Base-by-base conservation (phyloP, 2,329 filamentous ascomycete genomes). In the Colletotrichum trifolii region DNA sequence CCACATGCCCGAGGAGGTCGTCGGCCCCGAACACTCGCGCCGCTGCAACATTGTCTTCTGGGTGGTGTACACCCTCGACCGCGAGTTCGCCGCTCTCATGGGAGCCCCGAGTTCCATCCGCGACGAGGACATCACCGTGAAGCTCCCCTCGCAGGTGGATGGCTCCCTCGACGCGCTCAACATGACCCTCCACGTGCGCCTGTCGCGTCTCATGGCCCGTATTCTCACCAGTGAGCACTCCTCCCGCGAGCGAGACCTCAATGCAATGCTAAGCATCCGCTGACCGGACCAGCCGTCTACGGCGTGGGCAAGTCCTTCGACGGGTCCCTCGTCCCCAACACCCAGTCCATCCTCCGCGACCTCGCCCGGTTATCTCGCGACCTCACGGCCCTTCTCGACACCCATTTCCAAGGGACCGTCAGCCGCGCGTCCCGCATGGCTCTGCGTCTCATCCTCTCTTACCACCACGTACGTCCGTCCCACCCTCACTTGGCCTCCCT, bases 401-500 rank as follows among this genome's bases (percentile, higher is more conserved):
- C 64, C 0, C 66, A 68, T 12, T 68, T 68, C 15, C 64, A 68
- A 39, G 66, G 66, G 6, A 64, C 66, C 6, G 64, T 68, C 10
- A 68, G 64, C 52, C 55, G 64, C 35, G 64, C 66, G 1, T 68
- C 66, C 2, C 57, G 66, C n/a, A 68, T 68, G 64, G 66, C 66
- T 4, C 6, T 68, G 25, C 53, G 66, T 8, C 59, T 68, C 13
- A 67, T 68, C 54, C 55, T 68, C 5, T 68, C 66, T 0, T 76
- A 76, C 17, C 70, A 71, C 13, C 69, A 71, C 52, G 67, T 68
- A 61, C 42, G 58, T 57, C 17, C 42, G 58, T 57, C 17, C 0
- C 6, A 9, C 8, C 10, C 12, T 7, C 6, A 1, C 33, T 1
- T 8, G 0, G 8, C 5, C 2, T 2, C 0, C n/a, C 1, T 1